Conservation (phyloP, 306 rosid species). For the Gastrolobium bilobum region DNA sequence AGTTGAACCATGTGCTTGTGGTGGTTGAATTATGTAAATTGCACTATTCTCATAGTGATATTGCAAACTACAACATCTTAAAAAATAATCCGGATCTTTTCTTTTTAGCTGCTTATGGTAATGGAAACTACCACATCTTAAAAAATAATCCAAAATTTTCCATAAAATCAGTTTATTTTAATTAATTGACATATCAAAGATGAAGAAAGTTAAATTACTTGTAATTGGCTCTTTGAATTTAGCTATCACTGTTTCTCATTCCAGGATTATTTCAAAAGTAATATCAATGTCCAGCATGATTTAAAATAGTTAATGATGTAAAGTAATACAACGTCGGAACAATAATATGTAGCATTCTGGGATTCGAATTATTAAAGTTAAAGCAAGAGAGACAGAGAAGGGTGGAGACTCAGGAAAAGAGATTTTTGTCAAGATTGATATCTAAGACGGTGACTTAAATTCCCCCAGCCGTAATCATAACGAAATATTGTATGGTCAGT, state of each 20-base stretch:
- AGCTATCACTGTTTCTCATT: neutral
- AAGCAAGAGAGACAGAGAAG: conserved; percentile 8
- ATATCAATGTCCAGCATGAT: neutral
- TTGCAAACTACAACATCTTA: too few relatives aligned
- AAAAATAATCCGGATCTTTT: too few relatives aligned
- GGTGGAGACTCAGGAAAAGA: neutral
- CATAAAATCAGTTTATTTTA: neutral
- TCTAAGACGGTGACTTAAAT: conserved; percentile 37
- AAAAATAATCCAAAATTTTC: too few relatives aligned
- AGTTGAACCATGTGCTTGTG: too few relatives aligned
- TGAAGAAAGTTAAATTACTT: neutral
- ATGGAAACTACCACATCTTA: too few relatives aligned
- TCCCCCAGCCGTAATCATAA: conserved; percentile 35
- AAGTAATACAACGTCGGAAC: conserved; percentile 19
- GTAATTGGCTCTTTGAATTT: neutral
- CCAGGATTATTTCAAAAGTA: neutral
- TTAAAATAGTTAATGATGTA: conserved; percentile 17
- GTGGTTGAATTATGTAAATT: too few relatives aligned
- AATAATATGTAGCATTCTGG: conserved; percentile 1
- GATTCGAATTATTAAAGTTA: conserved; percentile 29
- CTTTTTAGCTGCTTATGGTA: too few relatives aligned
- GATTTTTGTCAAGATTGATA: conserved; percentile 40
- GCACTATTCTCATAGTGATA: too few relatives aligned
- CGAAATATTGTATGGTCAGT: conserved; percentile 50
- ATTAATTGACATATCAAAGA: neutral